Base-by-base conservation (phyloP, 345 rosid genomes). In the Linum tenue region DNA sequence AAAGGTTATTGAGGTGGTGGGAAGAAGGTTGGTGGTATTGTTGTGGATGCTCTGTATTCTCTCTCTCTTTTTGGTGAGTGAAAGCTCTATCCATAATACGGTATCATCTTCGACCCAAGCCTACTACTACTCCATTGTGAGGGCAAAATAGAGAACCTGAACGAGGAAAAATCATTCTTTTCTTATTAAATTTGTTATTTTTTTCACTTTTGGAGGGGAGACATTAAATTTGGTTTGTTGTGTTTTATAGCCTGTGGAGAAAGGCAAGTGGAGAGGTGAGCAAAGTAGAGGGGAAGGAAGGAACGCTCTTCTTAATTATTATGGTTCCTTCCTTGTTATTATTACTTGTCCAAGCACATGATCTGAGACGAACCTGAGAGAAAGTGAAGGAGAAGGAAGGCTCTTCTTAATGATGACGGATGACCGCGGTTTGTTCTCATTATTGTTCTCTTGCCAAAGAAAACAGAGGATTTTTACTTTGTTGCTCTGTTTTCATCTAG, bases 41-140 rank as follows among this genome's bases (percentile, higher is more conserved):
- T 9, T 63, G 12, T n/a, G 67, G 67, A 12, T 44, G 78, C 59
- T 44, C 74, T 5, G 72, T 59, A 59, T 56, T 66, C 64, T 77
- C 82, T 72, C 80, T 77, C 55, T 75, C 78, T 55, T 79, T 66
- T 73, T 57, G 88, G 77, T 78, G 75, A 75, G 56, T 62, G 81
- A 78, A 76, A 81, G 79, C 76, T 67, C 67, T 70, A 68, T 74
- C 84, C 87, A 76, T 80, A 75, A 74, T 67, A 73, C 31, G 31
- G 3, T 48, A 10, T 48, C 3, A 15, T 43, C 10, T 60, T 70
- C 44, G 69, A 64, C 78, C 76, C 85, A 81, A 78, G 48, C 69
- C 78, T 59, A 41, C 67, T 59, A 60, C 53, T 44, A 64, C 60
- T 41, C 9, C 44, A 41, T 15, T 9, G 53, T 48, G 53, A 67